Evolutionary conservation across 148 eudicot genomes (phyloP).

Genomic region (Cornus controversa): DNA sequence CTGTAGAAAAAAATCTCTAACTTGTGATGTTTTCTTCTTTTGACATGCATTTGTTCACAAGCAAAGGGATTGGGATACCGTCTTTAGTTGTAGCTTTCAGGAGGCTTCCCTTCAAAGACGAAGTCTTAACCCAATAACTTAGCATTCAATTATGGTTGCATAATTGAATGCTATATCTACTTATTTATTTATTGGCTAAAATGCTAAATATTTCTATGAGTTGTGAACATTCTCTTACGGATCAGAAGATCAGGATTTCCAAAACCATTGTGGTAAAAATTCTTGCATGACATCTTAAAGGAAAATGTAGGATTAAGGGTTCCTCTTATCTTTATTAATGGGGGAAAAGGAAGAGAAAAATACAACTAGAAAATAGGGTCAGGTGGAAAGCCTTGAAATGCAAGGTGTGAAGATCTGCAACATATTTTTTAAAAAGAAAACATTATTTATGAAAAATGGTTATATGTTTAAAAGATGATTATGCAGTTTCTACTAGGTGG

Average conservation of each 20-base stretch:
- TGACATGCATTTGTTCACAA: not conserved
- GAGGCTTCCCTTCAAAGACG: not conserved
- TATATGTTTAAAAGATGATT: not conserved
- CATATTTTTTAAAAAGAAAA: too few relatives aligned
- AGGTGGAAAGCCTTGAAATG: not conserved
- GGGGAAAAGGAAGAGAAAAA: not conserved
- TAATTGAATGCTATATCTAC: not conserved
- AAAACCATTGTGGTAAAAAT: not conserved
- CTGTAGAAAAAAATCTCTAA: constrained; percentile 1
- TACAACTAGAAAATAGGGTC: too few relatives aligned
- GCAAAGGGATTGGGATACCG: not conserved
- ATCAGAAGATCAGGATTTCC: not conserved
- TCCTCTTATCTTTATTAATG: not conserved
- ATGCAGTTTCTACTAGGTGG: not conserved
- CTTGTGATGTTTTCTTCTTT: not conserved
- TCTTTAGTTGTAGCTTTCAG: not conserved
- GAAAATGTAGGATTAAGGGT: not conserved
- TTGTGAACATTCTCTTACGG: not conserved
- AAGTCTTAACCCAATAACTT: not conserved
- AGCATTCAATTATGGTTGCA: not conserved
- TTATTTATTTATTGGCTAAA: not conserved
- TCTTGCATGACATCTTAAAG: not conserved
- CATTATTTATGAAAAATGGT: too few relatives aligned
- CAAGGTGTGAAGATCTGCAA: not conserved
- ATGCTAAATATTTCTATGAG: not conserved